These are phyloP conservation scores for Neopestalotiopsis sp. DNA, from an alignment of 2,329 filamentous ascomycete genomes.

Conservation along the genomic window DNA sequence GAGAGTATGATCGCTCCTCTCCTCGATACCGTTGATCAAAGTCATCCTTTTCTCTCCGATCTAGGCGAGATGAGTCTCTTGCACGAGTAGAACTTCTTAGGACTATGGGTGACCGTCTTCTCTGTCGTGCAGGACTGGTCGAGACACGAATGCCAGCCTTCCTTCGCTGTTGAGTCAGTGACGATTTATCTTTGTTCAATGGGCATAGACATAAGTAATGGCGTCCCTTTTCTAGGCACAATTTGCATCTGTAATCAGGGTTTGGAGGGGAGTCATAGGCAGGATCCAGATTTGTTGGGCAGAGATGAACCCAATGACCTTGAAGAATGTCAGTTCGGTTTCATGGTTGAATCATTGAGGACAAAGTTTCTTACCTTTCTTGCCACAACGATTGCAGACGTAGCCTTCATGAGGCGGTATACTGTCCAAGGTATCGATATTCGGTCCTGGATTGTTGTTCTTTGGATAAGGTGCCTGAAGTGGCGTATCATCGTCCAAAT, in stretches of 20 bases:
- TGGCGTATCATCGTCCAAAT: neutral
- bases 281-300: slow-evolving; percentile 50
- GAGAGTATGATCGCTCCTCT: neutral
- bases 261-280: slow-evolving; percentile 39
- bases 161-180: slow-evolving; percentile 40
- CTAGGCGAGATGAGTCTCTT: neutral
- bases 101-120: neutral
- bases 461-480: neutral
- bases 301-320: slow-evolving; percentile 47
- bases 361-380: slow-evolving; percentile 32
- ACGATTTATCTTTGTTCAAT: slow-evolving; percentile 36
- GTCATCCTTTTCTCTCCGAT: neutral
- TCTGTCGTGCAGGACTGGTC: neutral
- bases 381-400: slow-evolving; percentile 39
- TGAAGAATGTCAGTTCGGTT: slow-evolving; percentile 18
- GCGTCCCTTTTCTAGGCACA: slow-evolving; percentile 39
- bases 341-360: neutral
- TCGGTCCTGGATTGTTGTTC: neutral
- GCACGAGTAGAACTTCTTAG: neutral
- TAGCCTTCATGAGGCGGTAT: slow-evolving; percentile 25
- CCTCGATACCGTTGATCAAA: neutral
- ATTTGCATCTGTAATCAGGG: slow-evolving; percentile 38
- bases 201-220: slow-evolving; percentile 46
- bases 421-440: neutral
- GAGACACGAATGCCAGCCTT: slow-evolving; percentile 16